These are phyloP conservation scores for Corynascus novoguineensis DNA, from an alignment of 495 filamentous ascomycete species.

Conservation along the genomic window DNA sequence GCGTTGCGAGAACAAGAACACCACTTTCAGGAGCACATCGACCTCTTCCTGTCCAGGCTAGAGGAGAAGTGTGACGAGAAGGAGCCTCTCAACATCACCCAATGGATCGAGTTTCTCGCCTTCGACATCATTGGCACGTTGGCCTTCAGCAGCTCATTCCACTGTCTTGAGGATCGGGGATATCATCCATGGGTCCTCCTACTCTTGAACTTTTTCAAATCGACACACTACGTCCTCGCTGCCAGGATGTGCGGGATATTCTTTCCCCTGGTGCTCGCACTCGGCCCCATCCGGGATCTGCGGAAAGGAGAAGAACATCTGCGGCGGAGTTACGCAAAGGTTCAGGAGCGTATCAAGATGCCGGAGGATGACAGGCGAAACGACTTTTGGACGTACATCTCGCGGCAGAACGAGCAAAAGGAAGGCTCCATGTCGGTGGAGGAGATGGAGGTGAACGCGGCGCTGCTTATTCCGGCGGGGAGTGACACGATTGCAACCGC, in stretches of 20 bases:
- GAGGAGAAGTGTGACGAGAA: constrained; percentile 17
- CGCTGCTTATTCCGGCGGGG: constrained; percentile 16
- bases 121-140: constrained; percentile 49
- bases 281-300: too few species aligned
- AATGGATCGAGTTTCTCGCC: constrained; percentile 51
- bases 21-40: constrained; percentile 32
- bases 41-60: constrained; percentile 36
- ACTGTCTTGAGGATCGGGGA: constrained; percentile 34
- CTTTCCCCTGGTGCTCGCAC: too few species aligned
- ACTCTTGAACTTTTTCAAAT: constrained; percentile 26
- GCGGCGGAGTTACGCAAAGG: too few species aligned
- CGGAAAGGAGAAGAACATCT: too few species aligned
- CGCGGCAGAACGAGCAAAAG: neutral
- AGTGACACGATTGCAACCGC: constrained; percentile 54
- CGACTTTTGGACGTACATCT: too few species aligned
- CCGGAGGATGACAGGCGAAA: too few species aligned
- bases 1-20: constrained; percentile 36
- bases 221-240: too few species aligned
- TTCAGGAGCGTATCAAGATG: too few species aligned
- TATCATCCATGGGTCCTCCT: constrained; percentile 35
- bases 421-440: constrained; percentile 4
- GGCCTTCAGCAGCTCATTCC: constrained; percentile 50
- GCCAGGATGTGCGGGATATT: too few species aligned
- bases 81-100: constrained; percentile 28
- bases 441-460: constrained; percentile 13